Base-by-base conservation (phyloP, 306 rosid genomes). In the Astragalus glycyphyllos region DNA sequence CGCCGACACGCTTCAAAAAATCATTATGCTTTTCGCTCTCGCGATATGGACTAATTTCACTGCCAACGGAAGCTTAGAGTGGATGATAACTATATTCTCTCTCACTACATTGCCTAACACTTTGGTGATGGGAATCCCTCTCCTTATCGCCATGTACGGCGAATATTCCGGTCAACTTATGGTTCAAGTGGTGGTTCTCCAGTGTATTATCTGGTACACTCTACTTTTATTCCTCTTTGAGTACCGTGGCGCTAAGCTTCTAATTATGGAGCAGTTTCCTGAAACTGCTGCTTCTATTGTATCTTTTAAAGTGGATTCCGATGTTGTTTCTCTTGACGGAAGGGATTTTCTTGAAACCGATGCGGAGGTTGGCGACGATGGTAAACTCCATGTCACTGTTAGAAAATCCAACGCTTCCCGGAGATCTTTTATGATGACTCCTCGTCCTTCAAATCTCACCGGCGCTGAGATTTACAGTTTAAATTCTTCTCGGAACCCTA, bases 21-120 rank as follows among this genome's bases (percentile, higher is more conserved):
- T 95, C 34, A 95, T 95, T 79, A 89, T 95, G 93, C 92, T 95
- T 0, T 42, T 85, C 9, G 85, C 85, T 0, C 79, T 95, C 0
- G 73, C 72, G 5, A 70, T 88, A 8, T 95, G 99, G 99, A 88
- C 96, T 0, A 87, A 83, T 65, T 77, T 95, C 84, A 79, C 91
- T 31, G 89, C 76, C 31, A 87, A 89, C 71, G 99, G 99, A 1
- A 91, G 91, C 75, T 38, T 95, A 0, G 99, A 95, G 62, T 95
- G 99, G 99, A 86, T 90, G 97, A 95, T 95, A 42, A 95, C 99
- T 0, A 91, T 95, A 17, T 95, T 95, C 81, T 95, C 97, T 0
- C 88, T 95, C n/a, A 91, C 99, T 17, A 95, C 99, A 26, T 85
- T 95, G 49, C 99, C 99, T 2, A 95, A 95, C 76, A 95, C 99